A percentile compares a stretch with the other conserved stretches of the same genome.
phyloP scores from a whole-genome alignment of 2,329 filamentous ascomycete species.

The Hypocreales sp. region DNA sequence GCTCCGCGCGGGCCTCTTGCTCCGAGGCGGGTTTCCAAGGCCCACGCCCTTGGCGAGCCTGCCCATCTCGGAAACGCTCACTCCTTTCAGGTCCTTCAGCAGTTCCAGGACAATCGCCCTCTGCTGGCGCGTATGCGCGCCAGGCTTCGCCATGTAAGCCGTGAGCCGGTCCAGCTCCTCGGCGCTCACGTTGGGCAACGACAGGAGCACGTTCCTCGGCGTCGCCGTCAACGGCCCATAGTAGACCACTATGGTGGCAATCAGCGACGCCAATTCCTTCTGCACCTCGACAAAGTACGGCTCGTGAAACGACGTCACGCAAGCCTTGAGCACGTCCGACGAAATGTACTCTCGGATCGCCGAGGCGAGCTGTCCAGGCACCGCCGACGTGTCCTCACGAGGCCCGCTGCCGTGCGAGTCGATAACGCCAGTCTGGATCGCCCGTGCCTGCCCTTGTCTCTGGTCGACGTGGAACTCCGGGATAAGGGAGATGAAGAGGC shows the following conservation, averaged over 20 bases:
- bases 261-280: constrained; percentile 76
- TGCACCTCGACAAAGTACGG: constrained; percentile 95
- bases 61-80: constrained; percentile 87
- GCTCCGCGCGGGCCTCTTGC: constrained; percentile 14
- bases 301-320: constrained; percentile 81
- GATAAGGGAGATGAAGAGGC: constrained; percentile 74
- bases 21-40: constrained; percentile 11
- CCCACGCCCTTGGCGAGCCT: constrained; percentile 49
- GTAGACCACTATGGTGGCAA: constrained; percentile 68
- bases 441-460: constrained; percentile 7
- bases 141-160: constrained; percentile 40
- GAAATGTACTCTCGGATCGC: constrained; percentile 83
- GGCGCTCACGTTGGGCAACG: constrained; percentile 60
- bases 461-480: constrained; percentile 58
- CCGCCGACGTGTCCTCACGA: constrained; percentile 28
- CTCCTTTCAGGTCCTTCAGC: constrained; percentile 71
- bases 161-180: constrained; percentile 51
- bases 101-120: constrained; percentile 70
- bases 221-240: constrained; percentile 57
- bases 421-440: constrained; percentile 5
- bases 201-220: constrained; percentile 61
- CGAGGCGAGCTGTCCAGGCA: constrained; percentile 37
- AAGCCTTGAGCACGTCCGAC: constrained; percentile 75
- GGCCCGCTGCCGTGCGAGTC: no score
- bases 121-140: constrained; percentile 56